Conservation (phyloP, 345 rosid species). For the Lagerstroemia speciosa region DNA sequence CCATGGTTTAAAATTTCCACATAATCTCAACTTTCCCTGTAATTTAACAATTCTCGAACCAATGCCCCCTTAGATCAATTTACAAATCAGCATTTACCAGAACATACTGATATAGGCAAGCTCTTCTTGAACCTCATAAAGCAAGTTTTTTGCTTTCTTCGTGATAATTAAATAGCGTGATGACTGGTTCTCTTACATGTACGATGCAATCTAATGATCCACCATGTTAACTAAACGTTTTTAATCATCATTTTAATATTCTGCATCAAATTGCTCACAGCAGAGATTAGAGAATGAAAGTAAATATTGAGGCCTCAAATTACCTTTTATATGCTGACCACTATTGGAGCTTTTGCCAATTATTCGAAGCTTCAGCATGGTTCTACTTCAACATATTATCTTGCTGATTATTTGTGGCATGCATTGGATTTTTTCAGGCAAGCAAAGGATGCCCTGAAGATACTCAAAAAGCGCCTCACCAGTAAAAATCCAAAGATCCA, state of each 20-base stretch:
- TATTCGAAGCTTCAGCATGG: not conserved
- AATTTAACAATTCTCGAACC: no score
- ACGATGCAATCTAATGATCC: no score
- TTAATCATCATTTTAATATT: no score
- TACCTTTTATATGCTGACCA: not conserved
- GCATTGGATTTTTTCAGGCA: slow-evolving; percentile 41
- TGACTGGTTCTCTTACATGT: no score
- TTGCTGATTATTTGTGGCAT: not conserved
- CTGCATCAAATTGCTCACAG: not conserved
- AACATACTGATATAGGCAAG: no score
- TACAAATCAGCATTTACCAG: no score
- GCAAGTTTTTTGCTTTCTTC: no score
- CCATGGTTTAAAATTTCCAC: no score
- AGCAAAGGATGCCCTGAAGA: slow-evolving; percentile 85
- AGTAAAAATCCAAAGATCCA: slow-evolving; percentile 84
- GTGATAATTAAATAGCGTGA: no score
- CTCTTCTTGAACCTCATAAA: no score
- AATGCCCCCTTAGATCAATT: no score
- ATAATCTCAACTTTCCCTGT: no score
- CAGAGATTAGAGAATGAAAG: not conserved
- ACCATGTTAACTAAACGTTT: not conserved
- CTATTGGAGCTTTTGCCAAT: not conserved
- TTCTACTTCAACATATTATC: not conserved
- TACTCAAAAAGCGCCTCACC: slow-evolving; percentile 80
- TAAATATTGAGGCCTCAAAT: not conserved